Evolutionary conservation across 2,329 filamentous ascomycete genomes (phyloP), one percentile per base, ranked within the genome.

Genomic region (Aspergillus glaucus): DNA sequence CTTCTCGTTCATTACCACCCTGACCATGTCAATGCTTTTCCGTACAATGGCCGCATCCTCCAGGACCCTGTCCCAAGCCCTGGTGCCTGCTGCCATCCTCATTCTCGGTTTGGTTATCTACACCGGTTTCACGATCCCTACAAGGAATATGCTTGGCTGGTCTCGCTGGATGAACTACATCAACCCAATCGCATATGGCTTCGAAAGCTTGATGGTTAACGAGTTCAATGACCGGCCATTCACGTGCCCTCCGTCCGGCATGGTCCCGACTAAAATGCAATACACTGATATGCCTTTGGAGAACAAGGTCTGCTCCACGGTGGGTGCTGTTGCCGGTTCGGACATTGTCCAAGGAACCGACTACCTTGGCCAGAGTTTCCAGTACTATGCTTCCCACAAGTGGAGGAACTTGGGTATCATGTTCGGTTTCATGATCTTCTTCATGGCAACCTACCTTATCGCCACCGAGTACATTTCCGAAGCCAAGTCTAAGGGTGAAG

Each of bases 1-100:
- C 46, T 79, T 92, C 62, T 85, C 82, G 2, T 88, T 92, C 69
- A 65, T 79, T 50, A 83, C 82, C 1, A 87, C 87, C 0, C 58
- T 95, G 60, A 77, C 80, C 54, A 93, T 93, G 87, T 90, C 86
- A 43, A 91, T 89, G 83, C 79, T 92, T 53, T 94, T 94, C 79
- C 81, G 88, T 44, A 86, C 82, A 6, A 87, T 94, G 54, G 88
- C 80, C n/a, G 84, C 87, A 0, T 72, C 85, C 1, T 90, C 88
- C 3, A 78, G 86, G 44, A 87, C 86, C 0, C 65, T 82, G 5
- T 74, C 75, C 0, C 78, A 81, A 59, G 79, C 80, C 36, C 66
- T 82, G 65, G 77, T 78, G 3, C 78, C 79, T 1, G 74, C 78
- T 3, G 75, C 76, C 12, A 68, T 82, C 36, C 66, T 82, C 48